Percentiles rank a stretch among this genome's conserved stretches.
These are phyloP conservation scores for Microbotryomycetes sp. DNA, from an alignment of 1,284 basidiomycete species.

Conservation along the genomic window DNA sequence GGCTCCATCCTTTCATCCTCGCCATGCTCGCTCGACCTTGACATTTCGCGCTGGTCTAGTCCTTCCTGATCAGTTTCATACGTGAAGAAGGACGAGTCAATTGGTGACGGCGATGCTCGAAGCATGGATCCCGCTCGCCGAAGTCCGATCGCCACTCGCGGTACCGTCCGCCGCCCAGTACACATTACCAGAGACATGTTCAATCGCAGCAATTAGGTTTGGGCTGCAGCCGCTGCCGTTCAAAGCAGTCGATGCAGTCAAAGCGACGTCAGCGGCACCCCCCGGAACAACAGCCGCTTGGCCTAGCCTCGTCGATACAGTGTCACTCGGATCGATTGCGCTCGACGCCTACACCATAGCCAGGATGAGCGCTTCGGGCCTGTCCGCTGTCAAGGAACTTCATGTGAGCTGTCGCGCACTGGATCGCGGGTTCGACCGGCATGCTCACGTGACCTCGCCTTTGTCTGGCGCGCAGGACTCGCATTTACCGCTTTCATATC, in stretches of 20 bases:
- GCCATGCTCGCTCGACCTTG: neutral
- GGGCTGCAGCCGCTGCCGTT: neutral
- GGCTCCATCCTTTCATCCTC: too few species aligned
- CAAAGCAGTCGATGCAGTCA: neutral
- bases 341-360: too few species aligned
- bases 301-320: neutral
- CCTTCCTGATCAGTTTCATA: too few species aligned
- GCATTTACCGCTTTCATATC: neutral
- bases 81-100: too few species aligned
- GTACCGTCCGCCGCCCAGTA: neutral
- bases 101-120: neutral
- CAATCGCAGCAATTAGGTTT: neutral
- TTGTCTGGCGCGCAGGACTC: neutral
- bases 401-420: neutral
- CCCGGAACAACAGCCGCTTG: neutral
- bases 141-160: neutral
- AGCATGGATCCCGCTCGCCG: neutral
- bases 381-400: neutral
- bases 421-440: neutral
- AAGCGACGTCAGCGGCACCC: neutral
- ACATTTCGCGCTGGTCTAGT: too few species aligned
- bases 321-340: too few species aligned
- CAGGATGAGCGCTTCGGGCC: too few species aligned
- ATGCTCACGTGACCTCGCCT: neutral
- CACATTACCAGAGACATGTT: neutral